Conservation (phyloP, 179 eudicot genomes). For the Heliamphora pulchella region DNA sequence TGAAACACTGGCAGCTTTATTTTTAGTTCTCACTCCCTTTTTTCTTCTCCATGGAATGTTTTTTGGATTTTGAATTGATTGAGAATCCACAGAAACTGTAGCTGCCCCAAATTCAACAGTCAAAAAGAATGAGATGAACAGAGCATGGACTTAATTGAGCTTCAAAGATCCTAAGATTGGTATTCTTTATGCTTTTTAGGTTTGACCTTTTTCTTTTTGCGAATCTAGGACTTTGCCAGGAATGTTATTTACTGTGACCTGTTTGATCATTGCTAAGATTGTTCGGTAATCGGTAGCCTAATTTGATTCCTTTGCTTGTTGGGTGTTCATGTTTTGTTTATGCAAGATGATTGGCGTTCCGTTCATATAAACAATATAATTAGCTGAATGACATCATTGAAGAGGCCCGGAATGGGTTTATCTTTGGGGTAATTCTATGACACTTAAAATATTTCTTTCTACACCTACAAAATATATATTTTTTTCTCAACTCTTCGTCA, state of each 20-base stretch:
- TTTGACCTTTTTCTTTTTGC: background rate
- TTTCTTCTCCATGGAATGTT: background rate
- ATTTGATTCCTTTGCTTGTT: background rate
- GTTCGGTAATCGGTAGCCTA: background rate
- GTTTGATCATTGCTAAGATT: background rate
- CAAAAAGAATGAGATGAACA: background rate
- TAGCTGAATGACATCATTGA: background rate
- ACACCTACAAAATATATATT: too few relatives aligned
- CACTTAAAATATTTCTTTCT: too few relatives aligned
- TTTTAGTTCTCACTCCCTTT: background rate
- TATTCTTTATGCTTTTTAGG: background rate
- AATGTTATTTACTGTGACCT: background rate
- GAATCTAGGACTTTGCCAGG: background rate
- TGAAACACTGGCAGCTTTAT: background rate
- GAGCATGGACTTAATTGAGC: background rate
- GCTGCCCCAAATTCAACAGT: background rate
- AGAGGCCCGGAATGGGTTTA: too few relatives aligned
- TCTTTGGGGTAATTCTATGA: too few relatives aligned
- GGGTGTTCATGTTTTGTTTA: background rate
- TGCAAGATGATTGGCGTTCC: background rate
- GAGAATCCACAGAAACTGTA: background rate
- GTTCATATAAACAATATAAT: too few relatives aligned
- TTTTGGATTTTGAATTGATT: background rate
- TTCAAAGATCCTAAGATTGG: background rate
- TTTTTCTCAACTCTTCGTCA: too few relatives aligned